Evolutionary conservation across 352 stramenopile species (phyloP).

Genomic region (Phytophthora pseudosyringae): DNA sequence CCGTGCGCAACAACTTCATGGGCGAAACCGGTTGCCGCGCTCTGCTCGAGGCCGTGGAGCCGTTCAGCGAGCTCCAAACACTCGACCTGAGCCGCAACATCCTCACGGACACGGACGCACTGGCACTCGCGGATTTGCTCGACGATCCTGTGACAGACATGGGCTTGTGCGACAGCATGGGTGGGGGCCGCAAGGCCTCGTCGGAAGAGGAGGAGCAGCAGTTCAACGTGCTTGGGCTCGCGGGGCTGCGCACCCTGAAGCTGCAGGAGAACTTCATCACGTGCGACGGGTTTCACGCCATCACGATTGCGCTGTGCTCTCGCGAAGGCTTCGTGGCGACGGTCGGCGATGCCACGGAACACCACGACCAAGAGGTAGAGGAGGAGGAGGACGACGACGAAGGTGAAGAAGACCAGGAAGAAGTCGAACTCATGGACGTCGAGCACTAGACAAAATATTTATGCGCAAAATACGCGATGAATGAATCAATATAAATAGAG

Average conservation of each 20-base stretch:
- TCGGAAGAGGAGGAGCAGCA: slow-evolving; percentile 14
- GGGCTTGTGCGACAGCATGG: slow-evolving; percentile 16
- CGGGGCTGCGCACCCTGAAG: slow-evolving; percentile 36
- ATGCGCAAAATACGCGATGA: slow-evolving; percentile 15
- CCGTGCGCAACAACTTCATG: slow-evolving; percentile 71
- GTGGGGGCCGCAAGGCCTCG: slow-evolving; percentile 3
- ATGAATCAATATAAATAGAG: slow-evolving; percentile 33
- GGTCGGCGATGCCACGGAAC: slow-evolving; percentile 5
- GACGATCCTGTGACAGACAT: slow-evolving; percentile 30
- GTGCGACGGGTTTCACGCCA: slow-evolving; percentile 61
- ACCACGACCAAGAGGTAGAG: slow-evolving; percentile 8
- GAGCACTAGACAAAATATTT: slow-evolving; percentile 32
- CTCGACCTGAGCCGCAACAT: slow-evolving; percentile 67
- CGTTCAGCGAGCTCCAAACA: slow-evolving; percentile 37
- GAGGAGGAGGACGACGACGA: slow-evolving; percentile 17
- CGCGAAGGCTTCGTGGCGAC: slow-evolving; percentile 29
- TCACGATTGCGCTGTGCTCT: slow-evolving; percentile 54
- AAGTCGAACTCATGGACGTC: slow-evolving; percentile 24
- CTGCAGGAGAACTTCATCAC: slow-evolving; percentile 78
- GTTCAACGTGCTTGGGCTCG: slow-evolving; percentile 23
- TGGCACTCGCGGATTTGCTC: slow-evolving; percentile 48
- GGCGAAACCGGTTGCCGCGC: slow-evolving; percentile 51
- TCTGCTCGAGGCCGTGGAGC: slow-evolving; percentile 36
- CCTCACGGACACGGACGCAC: slow-evolving; percentile 58
- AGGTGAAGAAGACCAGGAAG: slow-evolving; percentile 3